Base-by-base conservation (phyloP, 495 filamentous ascomycete species). In the Penicillium samsonianum region DNA sequence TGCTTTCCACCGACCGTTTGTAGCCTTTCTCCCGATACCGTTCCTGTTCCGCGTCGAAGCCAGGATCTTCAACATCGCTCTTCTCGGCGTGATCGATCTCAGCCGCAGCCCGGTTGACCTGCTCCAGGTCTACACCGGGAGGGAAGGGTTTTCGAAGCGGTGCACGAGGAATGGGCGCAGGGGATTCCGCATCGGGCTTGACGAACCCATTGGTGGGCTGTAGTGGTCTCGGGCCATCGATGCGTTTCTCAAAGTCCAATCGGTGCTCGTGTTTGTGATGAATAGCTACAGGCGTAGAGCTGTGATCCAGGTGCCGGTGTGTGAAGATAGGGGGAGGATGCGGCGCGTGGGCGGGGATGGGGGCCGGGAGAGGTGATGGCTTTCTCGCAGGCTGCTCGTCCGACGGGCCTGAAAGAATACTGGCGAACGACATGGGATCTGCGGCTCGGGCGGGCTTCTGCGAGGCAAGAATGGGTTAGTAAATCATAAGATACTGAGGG, bases 381-480 rank as follows among this genome's bases (percentile, higher is more conserved):
- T 74, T 75, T 63, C 68, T 71, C 2, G 81, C 78, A 59, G 81
- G 79, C 26, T 84, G 80, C 43, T 90, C 89, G 65, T 78, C 71
- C 17, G 79, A 72, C 23, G 88, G 82, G 57, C 81, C 87, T 2
- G 90, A 92, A 35, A 96, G 82, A 53, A 96, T 95, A 67, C 89
- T 94, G 31, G 90, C 91, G 62, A 96, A 91, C 3, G 90, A 90
- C 91, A 96, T 96, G 14, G 91, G 88, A 72, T 92, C 87, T 19
- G 86, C 84, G 50, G 87, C 82, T 60, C 88, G 83, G 52, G 84
- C 78, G 31, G 84, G 78, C 49, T 82, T 88, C 81, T 89, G 59
- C 53, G 40, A n/a, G 40, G 38, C 52, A 45, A 40, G 23, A 42
- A 48, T 50, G 23, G 17, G 26, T 59, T 25, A 50, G 55, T 54